These are phyloP conservation scores for Saccharomycopsis lassenensis DNA, from an alignment of 805 yeast genomes.

Conservation along the genomic window DNA sequence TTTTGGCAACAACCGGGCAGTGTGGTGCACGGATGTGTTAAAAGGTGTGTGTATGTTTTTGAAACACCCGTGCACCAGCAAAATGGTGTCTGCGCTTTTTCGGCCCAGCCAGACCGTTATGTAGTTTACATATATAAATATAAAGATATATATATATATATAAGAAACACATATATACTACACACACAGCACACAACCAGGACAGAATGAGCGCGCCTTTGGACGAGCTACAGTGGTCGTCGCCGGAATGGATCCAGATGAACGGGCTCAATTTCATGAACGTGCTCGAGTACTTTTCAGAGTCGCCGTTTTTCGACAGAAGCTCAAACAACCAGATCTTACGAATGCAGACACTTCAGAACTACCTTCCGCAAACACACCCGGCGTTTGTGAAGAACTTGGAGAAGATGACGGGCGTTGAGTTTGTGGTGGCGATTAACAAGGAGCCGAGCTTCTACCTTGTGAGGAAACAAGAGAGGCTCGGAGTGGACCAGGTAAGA, in stretches of 20 bases:
- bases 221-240: slow-evolving; percentile 93
- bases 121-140: too few relatives aligned
- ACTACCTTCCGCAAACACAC: slow-evolving; percentile 28
- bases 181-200: too few relatives aligned
- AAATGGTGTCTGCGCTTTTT: too few relatives aligned
- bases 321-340: slow-evolving; percentile 90
- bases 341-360: slow-evolving; percentile 90
- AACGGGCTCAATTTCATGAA: slow-evolving; percentile 81
- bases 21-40: too few relatives aligned
- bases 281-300: slow-evolving; percentile 85
- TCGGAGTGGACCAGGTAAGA: slow-evolving; percentile 35
- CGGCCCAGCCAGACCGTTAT: too few relatives aligned
- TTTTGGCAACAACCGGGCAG: too few relatives aligned
- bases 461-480: slow-evolving; percentile 67
- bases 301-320: slow-evolving; percentile 91
- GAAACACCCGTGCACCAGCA: too few relatives aligned
- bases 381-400: slow-evolving; percentile 45
- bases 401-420: slow-evolving; percentile 72
- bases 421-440: slow-evolving; percentile 62
- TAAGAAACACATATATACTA: too few relatives aligned
- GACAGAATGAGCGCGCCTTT: too few relatives aligned
- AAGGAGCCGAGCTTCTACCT: slow-evolving; percentile 93
- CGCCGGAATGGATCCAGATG: slow-evolving; percentile 94
- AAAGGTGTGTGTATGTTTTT: too few relatives aligned
- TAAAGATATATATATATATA: too few relatives aligned